Evolutionary conservation across 495 filamentous ascomycete species (phyloP).

Genomic region (Penicillium angulare): DNA sequence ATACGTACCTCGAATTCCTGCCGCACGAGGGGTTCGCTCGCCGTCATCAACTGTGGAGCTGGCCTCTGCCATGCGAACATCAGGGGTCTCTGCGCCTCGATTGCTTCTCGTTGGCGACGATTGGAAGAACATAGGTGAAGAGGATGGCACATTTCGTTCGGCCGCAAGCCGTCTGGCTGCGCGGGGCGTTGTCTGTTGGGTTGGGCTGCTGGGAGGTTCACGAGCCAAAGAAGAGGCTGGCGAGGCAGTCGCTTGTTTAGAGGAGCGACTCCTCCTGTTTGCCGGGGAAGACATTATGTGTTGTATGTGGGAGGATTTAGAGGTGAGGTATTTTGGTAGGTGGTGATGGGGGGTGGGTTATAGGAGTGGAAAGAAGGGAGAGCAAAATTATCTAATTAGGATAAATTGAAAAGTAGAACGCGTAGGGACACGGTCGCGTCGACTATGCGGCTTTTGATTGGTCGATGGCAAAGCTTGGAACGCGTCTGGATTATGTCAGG

Average conservation of each 20-base stretch:
- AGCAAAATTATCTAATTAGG: conserved; percentile 18
- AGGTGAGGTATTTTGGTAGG: neutral
- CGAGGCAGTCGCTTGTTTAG: conserved; percentile 41
- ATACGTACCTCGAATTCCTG: conserved; percentile 64
- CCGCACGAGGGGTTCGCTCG: conserved; percentile 70
- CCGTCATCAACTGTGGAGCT: conserved; percentile 62
- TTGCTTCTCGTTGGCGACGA: conserved; percentile 67
- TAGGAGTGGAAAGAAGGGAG: conserved; percentile 23
- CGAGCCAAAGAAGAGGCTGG: conserved; percentile 43
- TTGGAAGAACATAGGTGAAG: conserved; percentile 80
- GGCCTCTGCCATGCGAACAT: conserved; percentile 50
- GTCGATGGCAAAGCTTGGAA: conserved; percentile 14
- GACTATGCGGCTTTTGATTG: conserved; percentile 42
- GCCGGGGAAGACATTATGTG: conserved; percentile 51
- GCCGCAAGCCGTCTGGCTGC: conserved; percentile 42
- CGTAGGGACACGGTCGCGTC: conserved; percentile 34
- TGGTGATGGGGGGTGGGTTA: neutral
- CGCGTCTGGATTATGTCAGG: neutral
- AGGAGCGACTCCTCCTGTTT: conserved; percentile 41
- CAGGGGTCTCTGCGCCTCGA: conserved; percentile 54
- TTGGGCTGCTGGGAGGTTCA: conserved; percentile 40
- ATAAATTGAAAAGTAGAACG: conserved; percentile 19
- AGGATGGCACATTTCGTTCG: conserved; percentile 50
- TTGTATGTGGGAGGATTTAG: conserved; percentile 9
- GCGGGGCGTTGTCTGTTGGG: conserved; percentile 42